These are phyloP conservation scores for Viridothelium virens DNA, from an alignment of 495 filamentous ascomycete genomes.

Conservation along the genomic window DNA sequence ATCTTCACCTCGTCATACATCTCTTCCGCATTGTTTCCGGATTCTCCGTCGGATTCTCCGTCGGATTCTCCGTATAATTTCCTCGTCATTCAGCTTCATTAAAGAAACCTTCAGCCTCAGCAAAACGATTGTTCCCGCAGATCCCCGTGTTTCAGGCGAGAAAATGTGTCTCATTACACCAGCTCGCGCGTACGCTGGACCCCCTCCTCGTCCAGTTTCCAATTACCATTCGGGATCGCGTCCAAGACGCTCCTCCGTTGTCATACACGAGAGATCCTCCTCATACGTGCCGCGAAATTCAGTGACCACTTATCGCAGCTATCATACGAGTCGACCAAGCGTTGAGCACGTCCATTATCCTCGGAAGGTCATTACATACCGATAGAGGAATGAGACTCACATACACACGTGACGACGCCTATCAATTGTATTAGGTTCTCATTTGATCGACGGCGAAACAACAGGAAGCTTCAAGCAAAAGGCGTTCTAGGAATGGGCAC, in stretches of 20 bases:
- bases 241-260: not conserved
- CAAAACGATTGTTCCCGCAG: not conserved
- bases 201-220: slow-evolving; percentile 2
- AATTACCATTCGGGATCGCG: slow-evolving; percentile 4
- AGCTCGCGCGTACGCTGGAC: not conserved
- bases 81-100: not conserved
- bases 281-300: not conserved
- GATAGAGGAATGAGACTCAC: not conserved
- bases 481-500: not conserved
- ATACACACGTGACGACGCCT: not conserved
- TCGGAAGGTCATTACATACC: not conserved
- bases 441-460: not conserved
- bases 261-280: not conserved
- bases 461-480: not conserved
- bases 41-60: not conserved
- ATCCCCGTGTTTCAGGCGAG: not conserved
- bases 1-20: not conserved
- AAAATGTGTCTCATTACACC: slow-evolving; percentile 9
- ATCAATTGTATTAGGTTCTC: not conserved
- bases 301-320: not conserved
- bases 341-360: not conserved
- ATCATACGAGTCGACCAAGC: slow-evolving; percentile 4
- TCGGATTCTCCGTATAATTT: not conserved
- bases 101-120: not conserved
- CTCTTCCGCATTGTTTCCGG: not conserved